A percentile compares a stretch with the other conserved stretches of the same genome.
Conservation (phyloP, 1,284 basidiomycete genomes). For the Sanghuangporus sanghuang region DNA sequence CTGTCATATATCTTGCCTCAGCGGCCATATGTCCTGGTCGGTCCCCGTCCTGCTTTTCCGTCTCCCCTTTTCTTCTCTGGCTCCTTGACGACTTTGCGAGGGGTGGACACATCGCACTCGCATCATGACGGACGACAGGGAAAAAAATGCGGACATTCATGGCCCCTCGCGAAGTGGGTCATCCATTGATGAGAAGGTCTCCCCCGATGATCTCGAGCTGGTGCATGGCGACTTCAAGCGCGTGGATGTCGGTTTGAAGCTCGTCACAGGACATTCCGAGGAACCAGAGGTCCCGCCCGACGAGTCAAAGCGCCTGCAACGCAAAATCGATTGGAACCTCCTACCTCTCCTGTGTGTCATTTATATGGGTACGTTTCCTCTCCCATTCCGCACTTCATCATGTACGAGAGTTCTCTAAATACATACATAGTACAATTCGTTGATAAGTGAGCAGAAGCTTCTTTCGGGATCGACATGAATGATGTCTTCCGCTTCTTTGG, state of each 20-base stretch:
- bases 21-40: background rate
- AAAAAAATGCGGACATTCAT: background rate
- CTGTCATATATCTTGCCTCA: background rate
- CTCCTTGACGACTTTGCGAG: background rate
- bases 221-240: conserved; percentile 10
- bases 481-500: background rate
- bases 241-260: conserved; percentile 23
- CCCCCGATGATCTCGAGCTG: background rate
- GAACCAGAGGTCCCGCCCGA: conserved; percentile 19
- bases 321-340: conserved; percentile 25
- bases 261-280: conserved; percentile 21
- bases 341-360: conserved; percentile 26
- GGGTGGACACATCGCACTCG: background rate
- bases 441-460: conserved; percentile 22
- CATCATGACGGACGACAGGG: conserved; percentile 6
- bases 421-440: conserved; percentile 23
- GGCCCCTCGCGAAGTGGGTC: conserved; percentile 5
- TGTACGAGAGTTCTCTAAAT: background rate
- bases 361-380: conserved; percentile 23
- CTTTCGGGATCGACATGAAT: background rate
- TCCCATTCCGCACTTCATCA: background rate
- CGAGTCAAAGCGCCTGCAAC: conserved; percentile 19
- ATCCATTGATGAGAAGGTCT: conserved; percentile 13
- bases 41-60: background rate
- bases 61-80: background rate